Evolutionary conservation across 1,284 basidiomycete genomes (phyloP), one percentile per base, ranked within the genome.

Genomic region (Paramarasmius palmivorus): DNA sequence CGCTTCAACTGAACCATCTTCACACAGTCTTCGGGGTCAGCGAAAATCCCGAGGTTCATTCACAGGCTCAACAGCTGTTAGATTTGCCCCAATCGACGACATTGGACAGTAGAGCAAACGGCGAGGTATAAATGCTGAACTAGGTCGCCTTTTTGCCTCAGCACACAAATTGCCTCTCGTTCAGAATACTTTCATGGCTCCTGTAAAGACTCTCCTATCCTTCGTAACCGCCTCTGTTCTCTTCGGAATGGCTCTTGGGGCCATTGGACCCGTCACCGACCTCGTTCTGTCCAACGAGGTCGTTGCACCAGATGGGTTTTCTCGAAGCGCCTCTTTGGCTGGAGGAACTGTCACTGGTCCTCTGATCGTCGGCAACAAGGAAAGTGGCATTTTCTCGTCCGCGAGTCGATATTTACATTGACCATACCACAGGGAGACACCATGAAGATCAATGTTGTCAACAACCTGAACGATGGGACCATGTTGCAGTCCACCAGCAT

Each of bases 281-380:
- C 41, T 67, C 29, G 14, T 45, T 10, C 52, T 74, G 12, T 59
- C 35, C 10, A 71, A 74, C 49, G 36, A 44, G 0, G 38, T 54
- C 23, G 59, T 73, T 20, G 58, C 66, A 1, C 71, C 73, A 4
- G 72, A 73, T 61, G 72, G 73, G 17, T 71, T 53, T 53, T 60
- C 52, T 22, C 61, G 73, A 49, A 68, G 59, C 52, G n/a, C 59
- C 48, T 55, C 57, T 14, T 37, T 59, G 2, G 58, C 56, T 44
- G 6, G 55, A 46, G 60, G 63, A 4, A 37, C 36, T 37, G 4
- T 37, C 17, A 17, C 2, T 17, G 36, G 36, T 4, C 36, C 36
- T 4, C 36, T 37, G 36, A 37, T 37, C 36, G 17, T 17, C 17
- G 36, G 14, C 4, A 14, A 37, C 3, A 37, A 37, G 36, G 36